These are phyloP conservation scores for Lignosus rhinocerotis DNA, from an alignment of 1,284 basidiomycete species.

Conservation along the genomic window DNA sequence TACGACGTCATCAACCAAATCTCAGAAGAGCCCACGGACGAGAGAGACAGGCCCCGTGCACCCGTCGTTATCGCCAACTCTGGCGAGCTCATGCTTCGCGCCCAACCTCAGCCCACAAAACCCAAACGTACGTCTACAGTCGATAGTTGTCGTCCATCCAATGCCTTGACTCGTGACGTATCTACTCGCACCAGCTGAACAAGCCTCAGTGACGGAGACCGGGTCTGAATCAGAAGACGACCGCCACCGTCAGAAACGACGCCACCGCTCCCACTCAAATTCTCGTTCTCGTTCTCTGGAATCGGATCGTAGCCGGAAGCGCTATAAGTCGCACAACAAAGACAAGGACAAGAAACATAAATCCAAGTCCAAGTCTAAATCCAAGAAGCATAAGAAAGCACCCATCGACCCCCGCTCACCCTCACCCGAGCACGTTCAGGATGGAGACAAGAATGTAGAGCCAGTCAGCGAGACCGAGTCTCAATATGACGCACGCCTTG, in stretches of 20 bases:
- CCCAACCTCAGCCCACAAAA: constrained; percentile 31
- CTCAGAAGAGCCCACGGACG: constrained; percentile 59
- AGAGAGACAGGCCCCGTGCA: constrained; percentile 67
- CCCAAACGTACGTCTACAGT: constrained; percentile 13
- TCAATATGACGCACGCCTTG: constrained; percentile 71
- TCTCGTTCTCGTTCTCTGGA: constrained; percentile 9
- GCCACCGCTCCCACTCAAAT: constrained; percentile 21
- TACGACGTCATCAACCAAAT: constrained; percentile 61
- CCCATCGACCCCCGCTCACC: constrained; percentile 22
- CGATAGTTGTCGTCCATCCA: background rate
- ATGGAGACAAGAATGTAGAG: constrained; percentile 17
- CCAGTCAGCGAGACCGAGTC: constrained; percentile 56
- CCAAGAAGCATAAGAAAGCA: constrained; percentile 25
- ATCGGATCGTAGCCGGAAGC: constrained; percentile 32
- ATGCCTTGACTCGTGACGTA: background rate
- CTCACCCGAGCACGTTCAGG: background rate
- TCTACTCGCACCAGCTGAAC: constrained; percentile 11
- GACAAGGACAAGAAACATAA: constrained; percentile 31
- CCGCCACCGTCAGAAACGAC: constrained; percentile 36
- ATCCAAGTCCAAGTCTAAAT: constrained; percentile 28
- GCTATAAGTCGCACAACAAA: constrained; percentile 32
- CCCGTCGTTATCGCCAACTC: constrained; percentile 79
- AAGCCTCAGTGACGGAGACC: constrained; percentile 20
- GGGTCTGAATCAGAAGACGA: constrained; percentile 23
- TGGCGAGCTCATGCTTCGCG: constrained; percentile 80